Evolutionary conservation across 495 filamentous ascomycete species (phyloP), one percentile per base, ranked within the genome.

Genomic region (Xylaria sp.): DNA sequence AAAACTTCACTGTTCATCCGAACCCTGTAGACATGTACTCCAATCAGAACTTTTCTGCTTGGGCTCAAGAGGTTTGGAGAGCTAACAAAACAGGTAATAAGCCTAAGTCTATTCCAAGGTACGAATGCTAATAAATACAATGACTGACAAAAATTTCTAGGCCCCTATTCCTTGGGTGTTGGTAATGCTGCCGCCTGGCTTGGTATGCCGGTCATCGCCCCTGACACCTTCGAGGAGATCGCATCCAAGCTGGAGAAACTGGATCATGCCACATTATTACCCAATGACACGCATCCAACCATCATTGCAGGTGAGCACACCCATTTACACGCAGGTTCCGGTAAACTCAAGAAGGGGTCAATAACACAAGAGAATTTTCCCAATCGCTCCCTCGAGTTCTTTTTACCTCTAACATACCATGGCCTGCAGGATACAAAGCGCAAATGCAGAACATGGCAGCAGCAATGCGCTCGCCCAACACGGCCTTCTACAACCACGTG

Each of bases 171-270:
- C 3, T 77, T 86, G 68, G 81, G 81, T 0, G 80, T 80, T 35
- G 80, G 81, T 24, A 84, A 84, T 70, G 79, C 77, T 0, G 83
- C 81, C 1, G 82, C 82, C 9, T 85, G 82, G 82, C 75, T 85
- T 0, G 74, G 81, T 21, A 83, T 82, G 77, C 81, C 81, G 41
- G 82, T 84, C 35, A 81, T 85, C 46, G 82, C 83, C 0, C 67
- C 81, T 0, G 77, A 79, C 4, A 80, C 76, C 11, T 77, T 74
- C 41, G 76, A 77, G 43, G 62, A 69, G 11, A 71, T 85, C 68
- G 76, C 83, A 8, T 44, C 74, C 3, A 75, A 75, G 17, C 69
- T 84, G 6, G 71, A 77, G 33, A 64, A 73, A 29, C 79, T 85
- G 59, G 78, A 83, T 74, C 78, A 83, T 67, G 74, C 75, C 6